These are phyloP conservation scores for Talinum fruticosum DNA, from an alignment of 148 eudicot genomes.

Conservation along the genomic window DNA sequence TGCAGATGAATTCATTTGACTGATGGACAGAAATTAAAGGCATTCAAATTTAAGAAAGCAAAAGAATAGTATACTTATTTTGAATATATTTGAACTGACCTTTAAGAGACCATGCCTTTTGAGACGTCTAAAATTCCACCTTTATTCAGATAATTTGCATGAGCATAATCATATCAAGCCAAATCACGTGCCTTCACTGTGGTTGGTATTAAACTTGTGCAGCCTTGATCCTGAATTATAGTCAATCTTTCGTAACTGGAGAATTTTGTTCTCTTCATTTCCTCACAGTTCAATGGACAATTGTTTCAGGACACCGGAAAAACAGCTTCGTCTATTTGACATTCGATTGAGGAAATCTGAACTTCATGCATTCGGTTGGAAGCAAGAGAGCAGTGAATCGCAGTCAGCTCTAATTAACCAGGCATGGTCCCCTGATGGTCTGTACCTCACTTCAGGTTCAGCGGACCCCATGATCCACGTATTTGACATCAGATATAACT, in stretches of 20 bases:
- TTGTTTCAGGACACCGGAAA: slow-evolving; percentile 68
- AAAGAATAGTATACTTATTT: too few species aligned
- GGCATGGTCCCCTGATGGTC: slow-evolving; percentile 97
- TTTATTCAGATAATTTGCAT: background rate
- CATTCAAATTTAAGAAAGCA: too few species aligned
- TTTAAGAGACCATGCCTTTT: too few species aligned
- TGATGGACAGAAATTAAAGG: too few species aligned
- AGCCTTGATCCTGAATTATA: background rate
- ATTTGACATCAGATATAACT: slow-evolving; percentile 78
- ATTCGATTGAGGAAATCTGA: slow-evolving; percentile 68
- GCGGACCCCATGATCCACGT: slow-evolving; percentile 86
- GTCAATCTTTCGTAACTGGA: background rate
- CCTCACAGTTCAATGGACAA: background rate
- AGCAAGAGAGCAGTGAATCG: slow-evolving; percentile 93
- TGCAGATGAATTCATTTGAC: too few species aligned
- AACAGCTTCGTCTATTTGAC: slow-evolving; percentile 83
- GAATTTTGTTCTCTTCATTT: background rate
- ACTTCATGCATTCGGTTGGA: slow-evolving; percentile 89
- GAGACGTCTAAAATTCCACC: too few species aligned
- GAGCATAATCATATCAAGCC: background rate
- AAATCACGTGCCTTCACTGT: too few species aligned
- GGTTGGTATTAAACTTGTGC: too few species aligned
- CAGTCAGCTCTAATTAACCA: slow-evolving; percentile 94
- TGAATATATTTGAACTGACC: too few species aligned
- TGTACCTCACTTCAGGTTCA: slow-evolving; percentile 88